These are phyloP conservation scores for Harringtonia lauricola DNA, from an alignment of 2,329 filamentous ascomycete genomes.

Conservation along the genomic window DNA sequence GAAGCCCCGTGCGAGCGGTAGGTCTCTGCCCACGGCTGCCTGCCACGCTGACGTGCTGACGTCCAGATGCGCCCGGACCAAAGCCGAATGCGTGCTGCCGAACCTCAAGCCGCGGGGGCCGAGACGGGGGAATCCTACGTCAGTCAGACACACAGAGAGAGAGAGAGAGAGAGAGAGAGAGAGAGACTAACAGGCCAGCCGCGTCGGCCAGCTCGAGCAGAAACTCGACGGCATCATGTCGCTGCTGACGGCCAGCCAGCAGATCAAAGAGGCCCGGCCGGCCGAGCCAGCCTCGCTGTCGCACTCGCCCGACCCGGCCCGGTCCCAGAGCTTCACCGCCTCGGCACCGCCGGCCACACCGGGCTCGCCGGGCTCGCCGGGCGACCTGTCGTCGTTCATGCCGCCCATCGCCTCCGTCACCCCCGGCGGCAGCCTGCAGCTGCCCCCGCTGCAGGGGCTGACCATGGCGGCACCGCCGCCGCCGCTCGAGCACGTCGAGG, in stretches of 20 bases:
- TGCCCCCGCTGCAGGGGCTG: not conserved
- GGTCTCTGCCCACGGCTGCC: no score
- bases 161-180: no score
- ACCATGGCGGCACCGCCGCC: no score
- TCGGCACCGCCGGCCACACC: not conserved
- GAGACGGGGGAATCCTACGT: constrained; percentile 12
- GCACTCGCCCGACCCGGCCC: not conserved
- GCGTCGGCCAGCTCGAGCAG: constrained; percentile 26
- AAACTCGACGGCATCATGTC: constrained; percentile 28
- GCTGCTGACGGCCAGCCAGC: constrained; percentile 22
- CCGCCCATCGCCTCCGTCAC: no score
- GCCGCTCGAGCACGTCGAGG: constrained; percentile 14
- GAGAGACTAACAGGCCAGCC: constrained; percentile 15
- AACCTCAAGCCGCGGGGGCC: constrained; percentile 13
- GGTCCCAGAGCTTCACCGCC: not conserved
- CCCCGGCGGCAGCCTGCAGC: no score
- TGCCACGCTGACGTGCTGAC: no score
- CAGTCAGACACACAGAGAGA: no score
- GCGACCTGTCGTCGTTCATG: no score
- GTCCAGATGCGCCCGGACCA: constrained; percentile 11
- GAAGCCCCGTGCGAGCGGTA: constrained; percentile 13
- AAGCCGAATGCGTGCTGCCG: constrained; percentile 12
- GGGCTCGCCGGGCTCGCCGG: not conserved
- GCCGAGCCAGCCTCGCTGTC: not conserved
- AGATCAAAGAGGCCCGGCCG: constrained; percentile 4